Evolutionary conservation across 2,329 filamentous ascomycete genomes (phyloP).

Genomic region (Colletotrichum cereale): DNA sequence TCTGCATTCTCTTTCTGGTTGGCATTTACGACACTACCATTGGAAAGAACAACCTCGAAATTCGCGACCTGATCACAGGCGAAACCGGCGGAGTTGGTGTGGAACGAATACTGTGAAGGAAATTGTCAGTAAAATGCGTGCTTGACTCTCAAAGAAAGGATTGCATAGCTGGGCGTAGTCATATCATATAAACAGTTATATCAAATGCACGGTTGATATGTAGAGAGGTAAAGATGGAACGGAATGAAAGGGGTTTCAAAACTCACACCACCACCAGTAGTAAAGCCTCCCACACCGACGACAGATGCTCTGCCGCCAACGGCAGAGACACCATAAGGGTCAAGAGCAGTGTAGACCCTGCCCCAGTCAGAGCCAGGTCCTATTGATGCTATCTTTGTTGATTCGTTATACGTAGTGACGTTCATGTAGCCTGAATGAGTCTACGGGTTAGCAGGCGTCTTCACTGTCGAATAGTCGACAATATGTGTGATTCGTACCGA

Average conservation of each 20-base stretch:
- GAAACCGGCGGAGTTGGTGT: conserved; percentile 51
- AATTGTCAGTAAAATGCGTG: neutral
- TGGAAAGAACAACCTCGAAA: conserved; percentile 58
- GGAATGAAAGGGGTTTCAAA: neutral
- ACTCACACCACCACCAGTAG: conserved; percentile 42
- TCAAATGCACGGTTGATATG: neutral
- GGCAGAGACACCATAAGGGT: conserved; percentile 38
- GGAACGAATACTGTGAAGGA: conserved; percentile 45
- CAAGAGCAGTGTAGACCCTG: conserved; percentile 44
- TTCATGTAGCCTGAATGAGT: conserved; percentile 46
- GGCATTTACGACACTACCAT: conserved; percentile 56
- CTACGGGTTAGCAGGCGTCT: neutral
- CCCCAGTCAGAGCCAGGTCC: conserved; percentile 47
- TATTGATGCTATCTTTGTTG: conserved; percentile 47
- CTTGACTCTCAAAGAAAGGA: neutral
- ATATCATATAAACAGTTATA: neutral
- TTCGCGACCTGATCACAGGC: conserved; percentile 56
- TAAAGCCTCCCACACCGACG: conserved; percentile 45
- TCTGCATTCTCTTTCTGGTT: conserved; percentile 53
- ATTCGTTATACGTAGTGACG: conserved; percentile 46
- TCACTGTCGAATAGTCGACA: neutral
- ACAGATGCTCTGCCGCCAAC: conserved; percentile 44
- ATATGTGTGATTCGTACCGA: conserved; percentile 32
- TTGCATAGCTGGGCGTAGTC: neutral
- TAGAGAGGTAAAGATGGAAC: no score